A percentile compares a stretch with the other conserved stretches of the same genome.
phyloP scores from a whole-genome alignment of 2,329 filamentous ascomycete genomes.

The Pestalotiopsis fici region DNA sequence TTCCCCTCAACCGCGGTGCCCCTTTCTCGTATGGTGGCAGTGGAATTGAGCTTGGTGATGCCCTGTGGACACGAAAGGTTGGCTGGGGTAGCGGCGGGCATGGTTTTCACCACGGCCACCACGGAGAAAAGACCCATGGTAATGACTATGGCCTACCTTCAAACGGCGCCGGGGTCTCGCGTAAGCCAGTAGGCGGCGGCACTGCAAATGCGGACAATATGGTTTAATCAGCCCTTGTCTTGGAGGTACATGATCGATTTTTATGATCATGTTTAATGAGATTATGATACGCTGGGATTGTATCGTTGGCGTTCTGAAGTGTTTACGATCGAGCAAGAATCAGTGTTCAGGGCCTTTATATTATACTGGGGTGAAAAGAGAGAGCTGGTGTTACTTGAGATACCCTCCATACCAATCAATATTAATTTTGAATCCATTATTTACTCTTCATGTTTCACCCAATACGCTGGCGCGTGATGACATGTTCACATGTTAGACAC shows the following conservation, averaged over 20 bases:
- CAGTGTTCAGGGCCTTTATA: neutral
- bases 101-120: conserved; percentile 1
- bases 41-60: conserved; percentile 48
- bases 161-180: neutral
- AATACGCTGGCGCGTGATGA: neutral
- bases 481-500: too few relatives aligned
- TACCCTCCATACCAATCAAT: neutral
- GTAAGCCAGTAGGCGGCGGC: neutral
- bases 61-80: conserved; percentile 59
- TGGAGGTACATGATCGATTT: neutral
- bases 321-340: neutral
- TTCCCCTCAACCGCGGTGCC: conserved; percentile 60
- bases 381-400: neutral
- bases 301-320: neutral
- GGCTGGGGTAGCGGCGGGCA: conserved; percentile 54
- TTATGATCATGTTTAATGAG: neutral
- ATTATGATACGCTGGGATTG: neutral
- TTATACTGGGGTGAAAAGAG: neutral
- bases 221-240: neutral
- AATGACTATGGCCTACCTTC: neutral
- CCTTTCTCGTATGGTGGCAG: conserved; percentile 53
- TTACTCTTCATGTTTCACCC: neutral
- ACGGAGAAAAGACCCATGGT: neutral
- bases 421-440: neutral
- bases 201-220: neutral